These are phyloP conservation scores for Gamsiella multidivaricata DNA, from an alignment of 192 early-diverging fungal species.

Conservation along the genomic window DNA sequence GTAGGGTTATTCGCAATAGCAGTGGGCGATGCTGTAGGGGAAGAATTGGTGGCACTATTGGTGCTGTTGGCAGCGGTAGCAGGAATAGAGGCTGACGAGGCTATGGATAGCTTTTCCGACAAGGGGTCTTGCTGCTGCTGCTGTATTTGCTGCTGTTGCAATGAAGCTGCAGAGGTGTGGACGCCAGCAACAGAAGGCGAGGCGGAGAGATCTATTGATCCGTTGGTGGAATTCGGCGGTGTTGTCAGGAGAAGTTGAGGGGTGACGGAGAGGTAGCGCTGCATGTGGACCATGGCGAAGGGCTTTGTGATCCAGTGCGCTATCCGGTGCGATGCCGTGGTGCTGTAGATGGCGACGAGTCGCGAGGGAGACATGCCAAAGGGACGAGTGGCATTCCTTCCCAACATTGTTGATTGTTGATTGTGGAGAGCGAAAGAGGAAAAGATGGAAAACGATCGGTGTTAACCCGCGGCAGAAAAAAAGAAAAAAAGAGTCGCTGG, in stretches of 20 bases:
- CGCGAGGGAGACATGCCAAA: constrained; percentile 46
- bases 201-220: background rate
- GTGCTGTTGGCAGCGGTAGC: background rate
- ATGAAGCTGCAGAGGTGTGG: constrained; percentile 25
- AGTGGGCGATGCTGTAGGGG: background rate
- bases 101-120: background rate
- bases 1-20: too few species aligned
- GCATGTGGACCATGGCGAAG: constrained; percentile 32
- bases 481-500: too few species aligned
- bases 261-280: constrained; percentile 33
- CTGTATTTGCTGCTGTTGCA: constrained; percentile 30
- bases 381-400: constrained; percentile 42
- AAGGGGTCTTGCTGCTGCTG: constrained; percentile 2
- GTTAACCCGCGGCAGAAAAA: too few species aligned
- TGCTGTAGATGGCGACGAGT: constrained; percentile 27
- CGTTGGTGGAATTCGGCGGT: background rate
- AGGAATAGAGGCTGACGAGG: background rate
- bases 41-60: background rate
- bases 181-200: background rate
- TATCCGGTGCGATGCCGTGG: constrained; percentile 39
- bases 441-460: too few species aligned
- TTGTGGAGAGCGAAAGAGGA: background rate
- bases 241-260: constrained; percentile 31
- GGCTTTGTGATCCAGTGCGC: constrained; percentile 43
- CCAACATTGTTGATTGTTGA: constrained; percentile 16